Percentiles rank a stretch among this genome's conserved stretches.
These are phyloP conservation scores for Clonostachys rosea DNA, from an alignment of 2,329 filamentous ascomycete genomes.

Conservation along the genomic window DNA sequence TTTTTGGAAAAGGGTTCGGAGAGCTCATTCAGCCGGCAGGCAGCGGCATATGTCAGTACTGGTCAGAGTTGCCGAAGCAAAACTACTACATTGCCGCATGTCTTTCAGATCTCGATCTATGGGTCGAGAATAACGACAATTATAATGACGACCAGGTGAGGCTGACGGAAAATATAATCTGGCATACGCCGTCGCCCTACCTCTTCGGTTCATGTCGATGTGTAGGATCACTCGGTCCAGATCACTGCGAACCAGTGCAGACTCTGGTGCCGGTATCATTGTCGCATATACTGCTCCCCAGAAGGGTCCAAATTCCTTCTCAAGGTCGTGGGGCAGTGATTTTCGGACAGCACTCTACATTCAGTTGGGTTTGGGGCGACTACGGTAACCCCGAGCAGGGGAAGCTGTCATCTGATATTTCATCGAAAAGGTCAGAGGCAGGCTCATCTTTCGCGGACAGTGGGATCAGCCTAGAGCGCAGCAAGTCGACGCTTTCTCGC, in stretches of 20 bases:
- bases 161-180: too few relatives aligned
- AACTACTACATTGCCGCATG: background rate
- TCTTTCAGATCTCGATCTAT: background rate
- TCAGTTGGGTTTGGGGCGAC: background rate
- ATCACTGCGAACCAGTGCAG: background rate
- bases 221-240: too few relatives aligned
- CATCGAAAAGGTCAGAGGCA: too few relatives aligned
- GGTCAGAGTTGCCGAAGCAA: background rate
- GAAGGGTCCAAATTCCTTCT: background rate
- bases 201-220: too few relatives aligned
- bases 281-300: background rate
- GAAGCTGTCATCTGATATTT: background rate
- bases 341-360: background rate
- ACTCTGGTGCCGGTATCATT: background rate
- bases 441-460: too few relatives aligned
- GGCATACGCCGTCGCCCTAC: too few relatives aligned
- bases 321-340: background rate
- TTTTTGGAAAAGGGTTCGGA: background rate
- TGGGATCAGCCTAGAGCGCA: too few relatives aligned
- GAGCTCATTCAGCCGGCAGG: background rate
- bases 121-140: too few relatives aligned
- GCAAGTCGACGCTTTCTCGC: too few relatives aligned
- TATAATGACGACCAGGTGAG: too few relatives aligned
- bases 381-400: background rate
- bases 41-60: background rate